Base-by-base conservation (phyloP, 2,329 filamentous ascomycete genomes). In the Fusarium brevicatenulatum region DNA sequence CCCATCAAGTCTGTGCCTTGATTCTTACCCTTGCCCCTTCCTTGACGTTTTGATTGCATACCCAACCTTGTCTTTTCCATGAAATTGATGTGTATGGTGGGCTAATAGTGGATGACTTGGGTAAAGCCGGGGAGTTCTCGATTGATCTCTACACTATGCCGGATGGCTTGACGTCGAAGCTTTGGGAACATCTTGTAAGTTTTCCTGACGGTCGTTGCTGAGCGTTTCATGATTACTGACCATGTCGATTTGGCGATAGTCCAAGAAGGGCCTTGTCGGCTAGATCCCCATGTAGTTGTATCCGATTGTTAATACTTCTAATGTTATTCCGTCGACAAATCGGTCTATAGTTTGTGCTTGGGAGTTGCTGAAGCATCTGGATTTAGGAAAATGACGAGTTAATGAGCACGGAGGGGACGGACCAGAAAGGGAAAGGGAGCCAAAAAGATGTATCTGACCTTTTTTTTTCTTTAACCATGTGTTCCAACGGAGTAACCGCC, bases 61-160 rank as follows among this genome's bases (percentile, higher is more conserved):
- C 66, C 39, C 46, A 13, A 43, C 43, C 58, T 63, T 70, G 70
- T 72, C 52, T 69, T 60, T 68, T 74, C 71, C 56, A 74, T 67
- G 77, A 71, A 68, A 75, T 81, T 81, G 79, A 80, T 80, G 64
- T 71, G 68, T 77, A 75, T 76, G 73, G 66, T 63, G 70, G 70
- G 79, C 81, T 82, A 78, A 82, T 78, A 81, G 75, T 77, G 70
- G 60, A 79, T 78, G 74, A 82, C 77, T 80, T 82, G 63, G 72
- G 70, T 78, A 77, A 82, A 88, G 95, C 95, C 79, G 96, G 96
- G 79, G 96, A 99, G 84, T 99, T 99, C 85, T 96, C 97, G 69
- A 95, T 99, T 76, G 96, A 99, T 80, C 88, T 99, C 66, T 98
- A 97, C 85, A 98, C 96, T n/a, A 90, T 99, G 73, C 95, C 96